A percentile compares a stretch with the other conserved stretches of the same genome.
phyloP scores from a whole-genome alignment of 2,329 filamentous ascomycete genomes.

The Beauveria asiatica region DNA sequence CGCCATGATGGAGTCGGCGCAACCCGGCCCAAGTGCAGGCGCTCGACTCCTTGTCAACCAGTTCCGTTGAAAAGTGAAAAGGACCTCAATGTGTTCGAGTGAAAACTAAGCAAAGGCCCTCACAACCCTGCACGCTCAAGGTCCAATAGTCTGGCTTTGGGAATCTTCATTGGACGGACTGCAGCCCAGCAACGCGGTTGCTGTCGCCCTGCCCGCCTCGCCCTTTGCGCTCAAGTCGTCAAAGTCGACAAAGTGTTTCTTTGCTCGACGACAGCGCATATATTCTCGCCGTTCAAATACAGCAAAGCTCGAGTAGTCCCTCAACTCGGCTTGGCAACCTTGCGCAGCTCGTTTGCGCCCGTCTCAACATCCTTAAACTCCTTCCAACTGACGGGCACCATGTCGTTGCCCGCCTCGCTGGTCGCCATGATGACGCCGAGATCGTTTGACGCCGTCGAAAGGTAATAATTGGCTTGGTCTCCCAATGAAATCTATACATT shows the following conservation, averaged over 20 bases:
- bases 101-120: neutral
- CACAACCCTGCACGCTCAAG: neutral
- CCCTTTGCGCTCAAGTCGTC: too few species aligned
- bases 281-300: neutral
- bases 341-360: constrained; percentile 67
- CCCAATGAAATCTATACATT: constrained; percentile 70
- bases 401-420: constrained; percentile 78
- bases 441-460: constrained; percentile 86
- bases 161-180: neutral
- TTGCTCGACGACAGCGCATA: neutral
- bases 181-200: neutral
- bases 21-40: neutral
- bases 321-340: constrained; percentile 91
- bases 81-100: neutral
- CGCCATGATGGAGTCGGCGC: neutral
- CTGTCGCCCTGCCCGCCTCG: neutral
- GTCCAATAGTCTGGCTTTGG: neutral
- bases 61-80: neutral
- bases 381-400: constrained; percentile 92
- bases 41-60: neutral
- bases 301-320: neutral
- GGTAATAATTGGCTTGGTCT: constrained; percentile 90
- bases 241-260: neutral
- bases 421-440: constrained; percentile 88
- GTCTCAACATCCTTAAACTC: constrained; percentile 83